Base-by-base conservation (phyloP, 257 asterid species). In the Verbena officinalis region DNA sequence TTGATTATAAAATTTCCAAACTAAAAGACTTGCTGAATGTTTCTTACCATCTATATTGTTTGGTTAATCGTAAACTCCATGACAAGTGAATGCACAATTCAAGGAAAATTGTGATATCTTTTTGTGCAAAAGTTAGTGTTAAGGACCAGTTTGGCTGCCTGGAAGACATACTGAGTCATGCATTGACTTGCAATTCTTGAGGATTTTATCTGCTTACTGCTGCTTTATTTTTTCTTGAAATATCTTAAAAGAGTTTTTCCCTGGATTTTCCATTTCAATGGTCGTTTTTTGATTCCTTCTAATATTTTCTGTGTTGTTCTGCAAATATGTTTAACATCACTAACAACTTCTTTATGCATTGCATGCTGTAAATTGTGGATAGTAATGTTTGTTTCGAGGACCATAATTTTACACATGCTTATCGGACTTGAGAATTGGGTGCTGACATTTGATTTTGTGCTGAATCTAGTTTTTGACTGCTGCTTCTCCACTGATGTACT, bases 401-500 rank as follows among this genome's bases (percentile, higher is more conserved):
- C 11, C 15, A 33, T 42, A 46, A 23, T 42, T 43, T 14, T 27
- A n/a, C n/a, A 12, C 33, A 67, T 54, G 51, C 23, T 62, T 51
- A 30, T 50, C 15, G 5, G 59, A 50, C 27, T 61, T 40, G 52
- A 60, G 75, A 55, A 42, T 61, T 46, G 27, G 58, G 42, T 49
- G 58, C 55, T 46, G 61, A 49, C 17, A 21, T 53, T 66, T 71
- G 21, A 54, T 75, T 30, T 69, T 59, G 65, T 48, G 63, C 67
- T 76, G 65, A 56, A 61, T 78, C 80, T 80, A 94, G 99, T 94
- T 75, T 94, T 94, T 58, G 99, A 94, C 78, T 90, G 98, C 80
- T 94, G 99, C 88, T 94, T 94, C 89, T 86, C 96, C 78, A 90
- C 93, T 7, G 91, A 85, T 23, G 91, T 90, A 59, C 84, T 94